Evolutionary conservation across 176 grass and related monocot genomes (phyloP).

Genomic region (Triticum urartu): DNA sequence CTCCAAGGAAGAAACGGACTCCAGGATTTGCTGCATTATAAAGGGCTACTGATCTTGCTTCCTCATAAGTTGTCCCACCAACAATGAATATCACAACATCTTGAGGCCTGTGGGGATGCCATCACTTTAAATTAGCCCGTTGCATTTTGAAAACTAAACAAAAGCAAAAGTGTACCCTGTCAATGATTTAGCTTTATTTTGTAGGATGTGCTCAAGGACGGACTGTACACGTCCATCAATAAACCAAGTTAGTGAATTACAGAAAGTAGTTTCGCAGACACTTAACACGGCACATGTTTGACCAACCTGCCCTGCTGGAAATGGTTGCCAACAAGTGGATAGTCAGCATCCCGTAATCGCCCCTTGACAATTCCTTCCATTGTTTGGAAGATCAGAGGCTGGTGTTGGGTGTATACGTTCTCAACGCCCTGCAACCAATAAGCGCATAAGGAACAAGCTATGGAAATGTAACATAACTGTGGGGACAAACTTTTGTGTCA

Average conservation of each 20-base stretch:
- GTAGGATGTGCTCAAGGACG: background rate
- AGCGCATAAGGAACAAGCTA: slow-evolving; percentile 18
- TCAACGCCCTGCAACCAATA: slow-evolving; percentile 78
- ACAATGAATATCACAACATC: slow-evolving; percentile 98
- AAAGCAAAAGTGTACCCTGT: background rate
- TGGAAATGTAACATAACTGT: slow-evolving; percentile 15
- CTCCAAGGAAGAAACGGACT: slow-evolving; percentile 93
- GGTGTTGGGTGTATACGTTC: slow-evolving; percentile 97
- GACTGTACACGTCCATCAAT: background rate
- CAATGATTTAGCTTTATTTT: slow-evolving; percentile 3
- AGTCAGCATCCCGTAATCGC: slow-evolving; percentile 85
- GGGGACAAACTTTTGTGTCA: slow-evolving; percentile 26
- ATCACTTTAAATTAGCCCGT: slow-evolving; percentile 19
- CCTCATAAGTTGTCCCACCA: slow-evolving; percentile 96
- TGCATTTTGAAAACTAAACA: slow-evolving; percentile 3
- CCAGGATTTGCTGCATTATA: slow-evolving; percentile 76
- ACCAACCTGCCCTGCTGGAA: slow-evolving; percentile 94
- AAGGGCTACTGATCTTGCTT: slow-evolving; percentile 80
- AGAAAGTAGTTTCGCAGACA: slow-evolving; percentile 21
- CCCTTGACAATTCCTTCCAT: slow-evolving; percentile 97
- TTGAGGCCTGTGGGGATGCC: slow-evolving; percentile 66
- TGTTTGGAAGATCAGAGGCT: slow-evolving; percentile 90
- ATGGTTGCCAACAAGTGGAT: slow-evolving; percentile 92
- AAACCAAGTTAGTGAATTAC: background rate
- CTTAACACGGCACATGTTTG: background rate